These are phyloP conservation scores for Vitellaria paradoxa DNA, from an alignment of 179 eudicot genomes.

Conservation along the genomic window DNA sequence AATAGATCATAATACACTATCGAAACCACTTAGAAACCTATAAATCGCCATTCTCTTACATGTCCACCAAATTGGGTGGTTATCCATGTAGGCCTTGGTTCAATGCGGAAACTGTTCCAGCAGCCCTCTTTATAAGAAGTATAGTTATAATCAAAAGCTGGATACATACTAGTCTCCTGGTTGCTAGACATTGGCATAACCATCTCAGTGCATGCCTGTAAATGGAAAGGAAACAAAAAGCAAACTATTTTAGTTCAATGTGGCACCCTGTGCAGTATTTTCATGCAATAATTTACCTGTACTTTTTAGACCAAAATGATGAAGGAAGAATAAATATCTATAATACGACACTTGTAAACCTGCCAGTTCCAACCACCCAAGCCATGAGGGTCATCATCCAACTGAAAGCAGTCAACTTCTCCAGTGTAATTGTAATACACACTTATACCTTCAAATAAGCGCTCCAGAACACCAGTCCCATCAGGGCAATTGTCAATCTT, in stretches of 20 bases:
- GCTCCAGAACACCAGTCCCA: constrained; percentile 59
- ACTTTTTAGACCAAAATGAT: not conserved
- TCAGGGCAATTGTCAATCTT: constrained; percentile 66
- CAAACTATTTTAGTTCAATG: not conserved
- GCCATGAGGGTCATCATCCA: constrained; percentile 95
- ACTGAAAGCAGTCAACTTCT: constrained; percentile 61
- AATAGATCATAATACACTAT: not conserved
- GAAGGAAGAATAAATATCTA: not conserved
- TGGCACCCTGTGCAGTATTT: not conserved
- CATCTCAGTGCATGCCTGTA: constrained; percentile 96
- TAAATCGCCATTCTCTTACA: constrained; percentile 40
- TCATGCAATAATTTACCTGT: not conserved
- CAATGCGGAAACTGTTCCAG: constrained; percentile 47
- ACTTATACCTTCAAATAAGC: constrained; percentile 71
- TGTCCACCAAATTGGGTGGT: constrained; percentile 93
- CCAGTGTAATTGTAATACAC: constrained; percentile 91
- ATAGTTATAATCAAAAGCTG: constrained; percentile 51
- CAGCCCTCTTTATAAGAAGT: constrained; percentile 58
- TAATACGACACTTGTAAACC: constrained; percentile 34
- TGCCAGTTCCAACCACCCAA: constrained; percentile 96
- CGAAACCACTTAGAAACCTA: not conserved
- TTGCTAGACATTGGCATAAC: constrained; percentile 86
- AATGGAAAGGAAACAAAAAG: constrained; percentile 9
- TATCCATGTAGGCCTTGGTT: constrained; percentile 82
- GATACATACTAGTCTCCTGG: constrained; percentile 71